Conservation (phyloP, 768 basidiomycete species). For the Naganishia onofrii region DNA sequence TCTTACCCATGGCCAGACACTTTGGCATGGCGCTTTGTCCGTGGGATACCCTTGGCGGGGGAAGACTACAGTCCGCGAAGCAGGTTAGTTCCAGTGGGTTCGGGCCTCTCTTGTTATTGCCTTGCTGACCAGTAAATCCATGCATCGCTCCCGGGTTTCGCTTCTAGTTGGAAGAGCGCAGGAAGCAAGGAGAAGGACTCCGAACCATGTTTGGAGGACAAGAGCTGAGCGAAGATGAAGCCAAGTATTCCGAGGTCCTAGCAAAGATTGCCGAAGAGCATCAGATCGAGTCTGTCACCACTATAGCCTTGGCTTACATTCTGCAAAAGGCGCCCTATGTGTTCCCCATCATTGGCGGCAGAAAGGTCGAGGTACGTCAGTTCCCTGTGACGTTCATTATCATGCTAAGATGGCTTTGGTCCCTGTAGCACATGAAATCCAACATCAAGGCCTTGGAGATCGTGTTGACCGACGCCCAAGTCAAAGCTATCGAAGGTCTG, state of each 20-base stretch:
- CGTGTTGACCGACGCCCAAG: slow-evolving; percentile 38
- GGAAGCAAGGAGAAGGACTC: slow-evolving; percentile 3
- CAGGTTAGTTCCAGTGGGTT: slow-evolving; percentile 21
- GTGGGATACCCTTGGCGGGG: slow-evolving; percentile 35
- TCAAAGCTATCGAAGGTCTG: slow-evolving; percentile 41
- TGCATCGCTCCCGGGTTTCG: too few species aligned
- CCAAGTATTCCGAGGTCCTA: slow-evolving; percentile 20
- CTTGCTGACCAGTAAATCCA: too few species aligned
- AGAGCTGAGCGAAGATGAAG: slow-evolving; percentile 2
- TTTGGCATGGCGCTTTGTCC: slow-evolving; percentile 44
- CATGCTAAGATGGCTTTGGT: too few species aligned
- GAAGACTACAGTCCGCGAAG: slow-evolving; percentile 29
- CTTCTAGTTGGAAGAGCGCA: slow-evolving; percentile 9
- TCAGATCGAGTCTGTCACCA: not conserved
- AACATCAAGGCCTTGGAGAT: slow-evolving; percentile 35
- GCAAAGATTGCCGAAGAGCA: slow-evolving; percentile 12
- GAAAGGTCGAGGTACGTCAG: slow-evolving; percentile 22
- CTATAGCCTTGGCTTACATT: slow-evolving; percentile 26
- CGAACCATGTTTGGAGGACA: slow-evolving; percentile 4
- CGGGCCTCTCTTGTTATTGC: too few species aligned
- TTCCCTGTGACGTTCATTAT: not conserved
- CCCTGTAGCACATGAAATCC: slow-evolving; percentile 38
- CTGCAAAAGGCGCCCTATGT: slow-evolving; percentile 25
- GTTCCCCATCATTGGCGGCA: slow-evolving; percentile 26
- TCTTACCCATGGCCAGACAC: slow-evolving; percentile 52